Evolutionary conservation across 805 yeast species (phyloP).

Genomic region (Blastobotrys muscicola): DNA sequence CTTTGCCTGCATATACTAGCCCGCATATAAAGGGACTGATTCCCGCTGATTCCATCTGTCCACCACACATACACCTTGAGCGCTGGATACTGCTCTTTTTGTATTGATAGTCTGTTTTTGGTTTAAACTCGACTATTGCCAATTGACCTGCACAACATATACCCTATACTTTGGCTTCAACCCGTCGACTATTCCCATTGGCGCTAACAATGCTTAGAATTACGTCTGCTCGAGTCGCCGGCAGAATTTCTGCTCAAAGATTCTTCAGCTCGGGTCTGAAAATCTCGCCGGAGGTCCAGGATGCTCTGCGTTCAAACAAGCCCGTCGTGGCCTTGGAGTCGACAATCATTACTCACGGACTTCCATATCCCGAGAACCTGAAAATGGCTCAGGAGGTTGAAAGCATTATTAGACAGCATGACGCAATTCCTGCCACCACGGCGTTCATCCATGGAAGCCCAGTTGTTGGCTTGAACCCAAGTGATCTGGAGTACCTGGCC

Average conservation of each 20-base stretch:
- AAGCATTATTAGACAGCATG: constrained; percentile 43
- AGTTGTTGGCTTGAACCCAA: constrained; percentile 47
- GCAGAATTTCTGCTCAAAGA: not conserved
- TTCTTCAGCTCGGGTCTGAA: not conserved
- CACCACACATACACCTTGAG: too few species aligned
- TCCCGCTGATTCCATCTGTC: too few species aligned
- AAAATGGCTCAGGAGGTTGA: constrained; percentile 68
- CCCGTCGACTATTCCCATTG: too few species aligned
- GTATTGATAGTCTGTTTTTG: too few species aligned
- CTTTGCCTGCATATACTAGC: too few species aligned
- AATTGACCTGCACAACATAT: too few species aligned
- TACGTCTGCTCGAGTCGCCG: not conserved
- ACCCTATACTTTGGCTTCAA: too few species aligned
- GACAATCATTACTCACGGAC: constrained; percentile 83
- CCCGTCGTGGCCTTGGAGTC: constrained; percentile 83
- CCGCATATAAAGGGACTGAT: too few species aligned
- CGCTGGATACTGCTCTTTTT: too few species aligned
- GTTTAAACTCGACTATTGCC: too few species aligned
- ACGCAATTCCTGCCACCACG: constrained; percentile 78
- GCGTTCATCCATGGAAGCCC: constrained; percentile 70
- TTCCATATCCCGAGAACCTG: constrained; percentile 70
- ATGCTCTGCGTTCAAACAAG: constrained; percentile 44
- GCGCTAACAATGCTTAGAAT: not conserved
- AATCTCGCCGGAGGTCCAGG: constrained; percentile 40
- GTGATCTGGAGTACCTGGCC: constrained; percentile 46